Evolutionary conservation across 192 early-diverging fungal species (phyloP), one percentile per base, ranked within the genome.

Genomic region (Rhizophagus sp.): DNA sequence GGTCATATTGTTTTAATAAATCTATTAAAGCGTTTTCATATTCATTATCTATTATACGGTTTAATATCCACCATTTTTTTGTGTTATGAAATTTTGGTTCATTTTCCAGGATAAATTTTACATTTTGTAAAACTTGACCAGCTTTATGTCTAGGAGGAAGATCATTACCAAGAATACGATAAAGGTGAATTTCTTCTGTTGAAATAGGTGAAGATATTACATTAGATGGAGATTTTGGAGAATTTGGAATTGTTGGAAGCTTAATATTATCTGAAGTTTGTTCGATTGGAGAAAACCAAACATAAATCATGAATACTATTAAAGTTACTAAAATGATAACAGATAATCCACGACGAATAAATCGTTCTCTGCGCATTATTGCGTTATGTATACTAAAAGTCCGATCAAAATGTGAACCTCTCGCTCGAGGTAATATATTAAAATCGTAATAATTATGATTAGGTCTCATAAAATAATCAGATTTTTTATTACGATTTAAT

Each of bases 101-200:
- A 65, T 91, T 88, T 39, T 91, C 84, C 22, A 91, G 79, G 70
- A 91, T 90, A 44, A 91, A 91, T 22, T 83, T 85, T 8, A 90
- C 79, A 62, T 91, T 91, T 19, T 88, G 87, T 13, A 90, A 79
- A 1, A 90, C 90, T 66, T 91, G 90, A 22, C 90, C 90, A 25
- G 84, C 84, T 24, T 88, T 87, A 78, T 91, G 90, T 22, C 90
- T 83, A 71, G 90, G 90, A 19, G 90, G 90, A 33, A 91, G 77
- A 73, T 91, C 90, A 69, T 91, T 91, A 33, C 90, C 90, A 47
- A 91, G 77, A 64, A 92, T 90, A 39, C 90, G 85, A 75, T 88
- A 88, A 12, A 89, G 75, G 0, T 85, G 73, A 65, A 90, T 83
- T 49, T 89, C 82, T 79, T 84, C 84, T 83, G 49, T 81, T 82